Evolutionary conservation across 768 basidiomycete genomes (phyloP).

Genomic region (Mycena polygramma): DNA sequence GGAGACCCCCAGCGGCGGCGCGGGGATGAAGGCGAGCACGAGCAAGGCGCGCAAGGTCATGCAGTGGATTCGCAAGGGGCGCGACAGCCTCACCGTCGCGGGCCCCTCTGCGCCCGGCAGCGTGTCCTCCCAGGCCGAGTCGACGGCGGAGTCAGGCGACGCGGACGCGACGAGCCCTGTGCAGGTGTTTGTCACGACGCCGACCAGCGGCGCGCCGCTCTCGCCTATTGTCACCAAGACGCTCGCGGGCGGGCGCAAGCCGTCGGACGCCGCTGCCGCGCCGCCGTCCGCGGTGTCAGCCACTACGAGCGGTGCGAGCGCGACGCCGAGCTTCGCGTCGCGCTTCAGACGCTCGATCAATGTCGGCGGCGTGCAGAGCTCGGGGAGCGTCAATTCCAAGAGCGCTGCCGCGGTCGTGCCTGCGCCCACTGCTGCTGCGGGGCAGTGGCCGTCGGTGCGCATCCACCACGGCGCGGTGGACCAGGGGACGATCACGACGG

Average conservation of each 20-base stretch:
- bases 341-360: slow-evolving; percentile 66
- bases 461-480: slow-evolving; percentile 95
- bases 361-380: slow-evolving; percentile 48
- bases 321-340: slow-evolving; percentile 59
- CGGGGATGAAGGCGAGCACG: slow-evolving; percentile 76
- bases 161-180: slow-evolving; percentile 46
- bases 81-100: slow-evolving; percentile 35
- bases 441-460: slow-evolving; percentile 78
- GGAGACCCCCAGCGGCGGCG: slow-evolving; percentile 43
- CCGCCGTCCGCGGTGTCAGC: slow-evolving; percentile 60
- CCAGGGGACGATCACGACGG: slow-evolving; percentile 87
- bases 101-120: neutral
- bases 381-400: slow-evolving; percentile 22
- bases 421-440: slow-evolving; percentile 31
- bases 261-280: slow-evolving; percentile 36
- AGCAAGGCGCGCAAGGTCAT: slow-evolving; percentile 95
- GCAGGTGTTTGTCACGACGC: slow-evolving; percentile 58
- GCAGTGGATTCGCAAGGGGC: slow-evolving; percentile 90
- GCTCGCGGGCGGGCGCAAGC: slow-evolving; percentile 46
- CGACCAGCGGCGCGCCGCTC: slow-evolving; percentile 39
- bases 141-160: slow-evolving; percentile 32
- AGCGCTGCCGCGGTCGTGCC: slow-evolving; percentile 45
- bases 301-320: slow-evolving; percentile 56
- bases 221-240: slow-evolving; percentile 40
- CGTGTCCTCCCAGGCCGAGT: slow-evolving; percentile 24